Percentiles rank a stretch among this genome's conserved stretches.
phyloP scores from a whole-genome alignment of 805 yeast species.

The Priceomyces melissophilus region DNA sequence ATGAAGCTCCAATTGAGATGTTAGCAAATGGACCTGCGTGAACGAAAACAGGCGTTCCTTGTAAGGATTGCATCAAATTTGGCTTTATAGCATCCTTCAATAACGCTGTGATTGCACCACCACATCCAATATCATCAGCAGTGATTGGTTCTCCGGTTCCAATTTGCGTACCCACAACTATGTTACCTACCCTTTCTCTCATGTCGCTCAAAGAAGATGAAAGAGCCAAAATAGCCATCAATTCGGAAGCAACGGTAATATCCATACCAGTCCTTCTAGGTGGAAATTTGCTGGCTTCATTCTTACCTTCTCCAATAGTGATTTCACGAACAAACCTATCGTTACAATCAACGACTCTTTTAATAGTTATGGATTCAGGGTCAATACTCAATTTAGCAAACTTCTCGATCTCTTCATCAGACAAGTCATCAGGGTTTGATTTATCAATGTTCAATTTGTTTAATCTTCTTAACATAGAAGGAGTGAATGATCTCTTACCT shows the following conservation, averaged over 20 bases:
- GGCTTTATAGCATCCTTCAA: slow-evolving; percentile 96
- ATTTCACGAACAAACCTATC: slow-evolving; percentile 88
- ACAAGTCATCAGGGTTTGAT: slow-evolving; percentile 76
- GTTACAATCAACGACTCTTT: slow-evolving; percentile 91
- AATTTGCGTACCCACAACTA: slow-evolving; percentile 81
- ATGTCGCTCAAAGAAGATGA: slow-evolving; percentile 75
- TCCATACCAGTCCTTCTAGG: slow-evolving; percentile 89
- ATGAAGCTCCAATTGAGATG: slow-evolving; percentile 94
- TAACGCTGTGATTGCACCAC: slow-evolving; percentile 93
- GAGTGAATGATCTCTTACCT: slow-evolving; percentile 75
- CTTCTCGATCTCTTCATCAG: slow-evolving; percentile 65
- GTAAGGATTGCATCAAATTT: slow-evolving; percentile 93
- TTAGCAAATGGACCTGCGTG: slow-evolving; percentile 99
- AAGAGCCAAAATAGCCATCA: slow-evolving; percentile 93
- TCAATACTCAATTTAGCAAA: slow-evolving; percentile 87
- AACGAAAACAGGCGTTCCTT: slow-evolving; percentile 95
- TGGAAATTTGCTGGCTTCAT: slow-evolving; percentile 74
- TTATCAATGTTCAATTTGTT: slow-evolving; percentile 76
- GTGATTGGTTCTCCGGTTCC: slow-evolving; percentile 77
- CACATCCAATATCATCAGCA: slow-evolving; percentile 91
- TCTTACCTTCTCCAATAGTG: slow-evolving; percentile 87
- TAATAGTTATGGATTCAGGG: slow-evolving; percentile 86
- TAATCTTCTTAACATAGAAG: slow-evolving; percentile 73
- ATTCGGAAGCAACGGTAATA: slow-evolving; percentile 92
- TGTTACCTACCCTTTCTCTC: slow-evolving; percentile 81